A percentile compares a stretch with the other conserved stretches of the same genome.
Conservation (phyloP, 495 filamentous ascomycete species). For the Rostrohypoxylon terebratum region DNA sequence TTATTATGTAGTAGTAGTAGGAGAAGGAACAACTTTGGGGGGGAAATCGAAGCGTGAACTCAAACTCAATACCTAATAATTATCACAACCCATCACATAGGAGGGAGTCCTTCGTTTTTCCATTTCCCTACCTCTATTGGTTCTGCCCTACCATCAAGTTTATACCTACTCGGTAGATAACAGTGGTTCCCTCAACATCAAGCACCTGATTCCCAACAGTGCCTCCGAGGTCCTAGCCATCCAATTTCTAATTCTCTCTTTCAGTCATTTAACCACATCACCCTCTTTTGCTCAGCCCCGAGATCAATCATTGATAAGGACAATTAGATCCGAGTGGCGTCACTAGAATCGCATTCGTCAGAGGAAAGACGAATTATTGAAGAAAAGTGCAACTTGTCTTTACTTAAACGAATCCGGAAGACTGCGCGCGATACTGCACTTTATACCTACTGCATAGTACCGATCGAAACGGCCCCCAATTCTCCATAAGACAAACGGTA, state of each 20-base stretch:
- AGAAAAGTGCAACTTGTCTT: conserved; percentile 9
- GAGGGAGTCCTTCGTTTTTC: neutral
- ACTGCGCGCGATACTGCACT: conserved; percentile 6
- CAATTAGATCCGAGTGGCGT: conserved; percentile 2
- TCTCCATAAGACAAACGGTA: conserved; percentile 29
- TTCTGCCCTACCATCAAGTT: conserved; percentile 10
- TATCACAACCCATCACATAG: neutral
- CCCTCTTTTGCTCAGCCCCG: neutral
- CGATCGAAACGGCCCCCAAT: conserved; percentile 41
- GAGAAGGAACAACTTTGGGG: neutral
- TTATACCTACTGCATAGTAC: conserved; percentile 10
- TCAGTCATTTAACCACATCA: neutral
- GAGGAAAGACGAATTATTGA: neutral
- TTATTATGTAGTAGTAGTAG: neutral
- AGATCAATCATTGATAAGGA: neutral
- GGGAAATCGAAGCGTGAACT: neutral
- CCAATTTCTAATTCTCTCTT: conserved; percentile 12
- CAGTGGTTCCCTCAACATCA: neutral
- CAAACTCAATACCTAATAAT: conserved; percentile 1
- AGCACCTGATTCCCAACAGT: neutral
- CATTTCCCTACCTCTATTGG: neutral
- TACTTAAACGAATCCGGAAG: neutral
- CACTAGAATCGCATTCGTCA: neutral
- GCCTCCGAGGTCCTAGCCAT: neutral
- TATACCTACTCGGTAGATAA: neutral